Evolutionary conservation across 2,329 filamentous ascomycete genomes (phyloP).

Genomic region (Esteya vermicola): DNA sequence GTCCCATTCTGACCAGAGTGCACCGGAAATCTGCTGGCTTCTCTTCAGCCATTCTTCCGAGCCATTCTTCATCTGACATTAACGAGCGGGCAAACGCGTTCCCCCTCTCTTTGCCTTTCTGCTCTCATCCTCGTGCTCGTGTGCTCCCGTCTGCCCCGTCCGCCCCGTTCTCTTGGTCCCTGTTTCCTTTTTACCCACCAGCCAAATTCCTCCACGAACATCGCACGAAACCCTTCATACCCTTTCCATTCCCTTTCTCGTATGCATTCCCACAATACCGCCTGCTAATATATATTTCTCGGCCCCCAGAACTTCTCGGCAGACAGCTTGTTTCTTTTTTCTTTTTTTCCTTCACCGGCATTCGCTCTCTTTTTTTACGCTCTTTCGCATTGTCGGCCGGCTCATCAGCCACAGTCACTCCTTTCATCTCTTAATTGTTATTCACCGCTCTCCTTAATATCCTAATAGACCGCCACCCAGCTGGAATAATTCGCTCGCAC

Average conservation of each 20-base stretch:
- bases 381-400: slow-evolving; percentile 23
- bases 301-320: slow-evolving; percentile 20
- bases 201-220: not conserved
- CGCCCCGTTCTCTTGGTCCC: not conserved
- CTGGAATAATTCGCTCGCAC: slow-evolving; percentile 25
- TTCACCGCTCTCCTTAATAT: slow-evolving; percentile 46
- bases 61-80: not conserved
- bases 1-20: too few relatives aligned
- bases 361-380: slow-evolving; percentile 10
- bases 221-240: not conserved
- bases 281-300: slow-evolving; percentile 12
- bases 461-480: slow-evolving; percentile 30
- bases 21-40: not conserved
- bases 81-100: not conserved
- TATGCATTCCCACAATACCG: not conserved
- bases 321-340: slow-evolving; percentile 22
- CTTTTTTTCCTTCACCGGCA: slow-evolving; percentile 12
- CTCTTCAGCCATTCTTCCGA: not conserved
- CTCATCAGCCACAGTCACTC: slow-evolving; percentile 42
- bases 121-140: not conserved
- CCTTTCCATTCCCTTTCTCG: not conserved
- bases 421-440: slow-evolving; percentile 27
- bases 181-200: not conserved
- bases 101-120: too few relatives aligned
- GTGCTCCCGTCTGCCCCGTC: not conserved